phyloP scores from a whole-genome alignment of 2,329 filamentous ascomycete species.

The Aspergillus spinulosporus region DNA sequence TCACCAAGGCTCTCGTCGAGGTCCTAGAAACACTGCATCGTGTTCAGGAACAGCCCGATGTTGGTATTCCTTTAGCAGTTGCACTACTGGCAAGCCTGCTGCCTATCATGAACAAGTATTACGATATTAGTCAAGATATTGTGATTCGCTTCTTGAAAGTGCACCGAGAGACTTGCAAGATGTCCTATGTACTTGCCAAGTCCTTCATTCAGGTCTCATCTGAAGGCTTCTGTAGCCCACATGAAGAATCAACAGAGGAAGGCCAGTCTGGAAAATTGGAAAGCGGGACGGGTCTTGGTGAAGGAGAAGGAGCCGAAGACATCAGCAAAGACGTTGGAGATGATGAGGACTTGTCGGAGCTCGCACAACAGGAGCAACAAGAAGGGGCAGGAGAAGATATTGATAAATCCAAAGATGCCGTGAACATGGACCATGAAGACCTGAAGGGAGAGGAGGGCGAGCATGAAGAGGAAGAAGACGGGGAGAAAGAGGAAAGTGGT shows the following conservation, averaged over 20 bases:
- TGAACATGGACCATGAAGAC: slow-evolving; percentile 74
- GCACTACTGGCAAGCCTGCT: slow-evolving; percentile 62
- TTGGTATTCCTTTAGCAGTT: slow-evolving; percentile 49
- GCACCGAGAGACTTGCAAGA: slow-evolving; percentile 70
- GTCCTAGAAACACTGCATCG: slow-evolving; percentile 49
- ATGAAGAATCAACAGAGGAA: slow-evolving; percentile 73
- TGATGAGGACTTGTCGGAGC: slow-evolving; percentile 87
- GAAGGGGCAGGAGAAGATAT: slow-evolving; percentile 52
- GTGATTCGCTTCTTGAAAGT: slow-evolving; percentile 61
- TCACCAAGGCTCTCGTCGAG: slow-evolving; percentile 50
- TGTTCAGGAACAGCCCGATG: slow-evolving; percentile 46
- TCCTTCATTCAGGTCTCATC: slow-evolving; percentile 76
- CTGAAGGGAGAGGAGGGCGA: slow-evolving; percentile 82
- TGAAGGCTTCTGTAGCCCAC: slow-evolving; percentile 88
- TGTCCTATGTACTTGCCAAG: slow-evolving; percentile 73
- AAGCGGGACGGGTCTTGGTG: slow-evolving; percentile 87
- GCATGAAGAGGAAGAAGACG: slow-evolving; percentile 42
- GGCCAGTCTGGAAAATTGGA: slow-evolving; percentile 78
- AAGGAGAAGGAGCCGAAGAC: slow-evolving; percentile 92
- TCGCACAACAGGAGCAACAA: slow-evolving; percentile 79
- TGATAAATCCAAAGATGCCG: slow-evolving; percentile 49
- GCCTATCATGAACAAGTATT: slow-evolving; percentile 76
- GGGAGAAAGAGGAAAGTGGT: slow-evolving; percentile 62
- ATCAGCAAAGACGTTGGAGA: slow-evolving; percentile 96
- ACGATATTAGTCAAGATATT: slow-evolving; percentile 59